Evolutionary conservation across 768 basidiomycete genomes (phyloP).

Genomic region (Phlegmacium glaucopus): DNA sequence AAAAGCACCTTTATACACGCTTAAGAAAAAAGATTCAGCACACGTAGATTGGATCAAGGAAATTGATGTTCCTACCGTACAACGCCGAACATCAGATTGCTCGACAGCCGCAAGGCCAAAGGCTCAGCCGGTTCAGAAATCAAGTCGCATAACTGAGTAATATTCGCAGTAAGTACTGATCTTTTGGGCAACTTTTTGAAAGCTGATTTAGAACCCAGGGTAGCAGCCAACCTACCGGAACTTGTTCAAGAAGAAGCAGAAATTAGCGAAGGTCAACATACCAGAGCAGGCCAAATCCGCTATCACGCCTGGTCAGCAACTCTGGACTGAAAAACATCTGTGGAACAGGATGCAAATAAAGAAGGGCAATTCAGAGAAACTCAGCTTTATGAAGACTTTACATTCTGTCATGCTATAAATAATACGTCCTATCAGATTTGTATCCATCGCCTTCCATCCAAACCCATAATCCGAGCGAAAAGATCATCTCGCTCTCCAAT

Average conservation of each 20-base stretch:
- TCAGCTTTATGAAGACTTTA: background rate
- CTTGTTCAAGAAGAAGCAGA: background rate
- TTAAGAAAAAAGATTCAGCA: conserved; percentile 3
- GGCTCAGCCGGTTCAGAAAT: conserved; percentile 85
- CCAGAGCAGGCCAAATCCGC: conserved; percentile 89
- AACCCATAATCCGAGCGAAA: conserved; percentile 59
- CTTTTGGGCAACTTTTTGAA: conserved; percentile 82
- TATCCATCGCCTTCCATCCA: conserved; percentile 47
- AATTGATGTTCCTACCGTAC: conserved; percentile 54
- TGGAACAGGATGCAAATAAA: background rate
- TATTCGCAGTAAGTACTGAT: conserved; percentile 83
- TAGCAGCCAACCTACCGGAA: conserved; percentile 78
- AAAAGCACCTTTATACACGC: conserved; percentile 42
- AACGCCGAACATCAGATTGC: conserved; percentile 87
- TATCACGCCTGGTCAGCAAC: conserved; percentile 75
- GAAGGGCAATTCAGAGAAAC: background rate
- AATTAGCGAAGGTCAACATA: conserved; percentile 18
- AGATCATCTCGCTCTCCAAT: conserved; percentile 62
- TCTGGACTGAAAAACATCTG: conserved; percentile 87
- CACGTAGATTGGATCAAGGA: background rate
- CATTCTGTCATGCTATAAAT: conserved; percentile 5
- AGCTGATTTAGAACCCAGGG: conserved; percentile 82
- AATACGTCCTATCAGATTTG: conserved; percentile 30
- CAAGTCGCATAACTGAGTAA: conserved; percentile 73
- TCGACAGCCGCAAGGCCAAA: conserved; percentile 80